These are phyloP conservation scores for Ceratocystis destructans DNA, from an alignment of 2,329 filamentous ascomycete species.

Conservation along the genomic window DNA sequence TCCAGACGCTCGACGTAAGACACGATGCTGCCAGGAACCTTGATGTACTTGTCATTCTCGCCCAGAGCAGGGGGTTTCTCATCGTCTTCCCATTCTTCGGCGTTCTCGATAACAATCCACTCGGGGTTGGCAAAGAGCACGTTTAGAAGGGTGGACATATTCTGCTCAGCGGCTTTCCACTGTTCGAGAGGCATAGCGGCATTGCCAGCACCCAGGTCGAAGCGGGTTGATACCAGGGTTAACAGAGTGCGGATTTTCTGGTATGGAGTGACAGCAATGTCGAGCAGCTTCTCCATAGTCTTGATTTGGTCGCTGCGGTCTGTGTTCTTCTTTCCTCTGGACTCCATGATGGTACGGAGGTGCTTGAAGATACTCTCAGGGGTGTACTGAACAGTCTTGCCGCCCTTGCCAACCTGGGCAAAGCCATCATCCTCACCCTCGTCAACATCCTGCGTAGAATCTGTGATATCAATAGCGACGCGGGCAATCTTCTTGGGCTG, in stretches of 20 bases:
- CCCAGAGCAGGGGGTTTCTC: constrained; percentile 73
- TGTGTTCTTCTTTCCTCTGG: constrained; percentile 97
- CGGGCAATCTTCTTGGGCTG: constrained; percentile 32
- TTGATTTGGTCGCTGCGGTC: constrained; percentile 89
- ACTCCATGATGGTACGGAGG: constrained; percentile 81
- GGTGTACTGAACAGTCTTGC: constrained; percentile 80
- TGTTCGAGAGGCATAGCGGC: constrained; percentile 85
- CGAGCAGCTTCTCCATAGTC: constrained; percentile 89
- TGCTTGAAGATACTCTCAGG: constrained; percentile 98
- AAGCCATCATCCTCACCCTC: constrained; percentile 72
- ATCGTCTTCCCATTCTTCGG: constrained; percentile 98
- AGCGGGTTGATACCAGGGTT: constrained; percentile 82
- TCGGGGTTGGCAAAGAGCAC: constrained; percentile 68
- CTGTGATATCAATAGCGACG: constrained; percentile 35
- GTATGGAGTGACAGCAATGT: constrained; percentile 82
- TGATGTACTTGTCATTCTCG: constrained; percentile 66
- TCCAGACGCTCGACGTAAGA: constrained; percentile 92
- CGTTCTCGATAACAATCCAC: constrained; percentile 76
- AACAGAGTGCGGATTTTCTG: constrained; percentile 86
- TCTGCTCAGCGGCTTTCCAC: constrained; percentile 88
- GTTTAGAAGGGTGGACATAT: constrained; percentile 63
- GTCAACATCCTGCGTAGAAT: constrained; percentile 29
- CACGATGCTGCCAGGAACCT: constrained; percentile 83
- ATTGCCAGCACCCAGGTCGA: constrained; percentile 70
- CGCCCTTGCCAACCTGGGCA: constrained; percentile 74